Percentiles rank a stretch among this genome's conserved stretches.
phyloP scores from a whole-genome alignment of 2,329 filamentous ascomycete genomes.

The Botryotinia convoluta region DNA sequence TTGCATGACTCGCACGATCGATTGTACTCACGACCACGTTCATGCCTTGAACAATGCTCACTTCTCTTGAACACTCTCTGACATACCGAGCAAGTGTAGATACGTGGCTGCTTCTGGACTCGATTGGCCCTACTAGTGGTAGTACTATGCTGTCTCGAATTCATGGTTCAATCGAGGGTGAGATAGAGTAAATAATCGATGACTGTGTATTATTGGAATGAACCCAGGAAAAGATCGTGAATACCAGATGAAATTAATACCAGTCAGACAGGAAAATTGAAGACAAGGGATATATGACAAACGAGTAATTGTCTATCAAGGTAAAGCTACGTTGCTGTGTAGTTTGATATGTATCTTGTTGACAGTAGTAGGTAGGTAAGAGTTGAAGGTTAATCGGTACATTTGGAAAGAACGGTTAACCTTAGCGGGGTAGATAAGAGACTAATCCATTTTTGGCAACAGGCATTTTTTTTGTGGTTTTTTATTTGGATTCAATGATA shows the following conservation, averaged over 20 bases:
- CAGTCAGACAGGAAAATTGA: background rate
- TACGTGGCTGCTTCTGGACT: conserved; percentile 19
- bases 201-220: background rate
- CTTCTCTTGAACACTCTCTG: conserved; percentile 18
- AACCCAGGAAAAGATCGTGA: too few species aligned
- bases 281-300: background rate
- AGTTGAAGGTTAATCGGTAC: conserved; percentile 1
- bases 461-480: background rate
- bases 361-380: background rate
- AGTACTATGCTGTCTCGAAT: conserved; percentile 19
- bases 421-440: conserved; percentile 16
- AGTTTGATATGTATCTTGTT: background rate
- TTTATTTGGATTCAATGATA: background rate
- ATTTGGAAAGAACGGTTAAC: conserved; percentile 11
- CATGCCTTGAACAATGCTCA: conserved; percentile 22
- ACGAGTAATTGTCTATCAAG: background rate
- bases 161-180: conserved; percentile 13
- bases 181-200: background rate
- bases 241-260: background rate
- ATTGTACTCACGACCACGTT: conserved; percentile 21
- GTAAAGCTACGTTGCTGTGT: background rate
- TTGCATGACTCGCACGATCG: background rate
- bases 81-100: conserved; percentile 20
- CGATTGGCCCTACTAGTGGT: conserved; percentile 9
- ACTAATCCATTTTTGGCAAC: background rate